Base-by-base conservation (phyloP, 306 rosid genomes). In the Neltuma alba region DNA sequence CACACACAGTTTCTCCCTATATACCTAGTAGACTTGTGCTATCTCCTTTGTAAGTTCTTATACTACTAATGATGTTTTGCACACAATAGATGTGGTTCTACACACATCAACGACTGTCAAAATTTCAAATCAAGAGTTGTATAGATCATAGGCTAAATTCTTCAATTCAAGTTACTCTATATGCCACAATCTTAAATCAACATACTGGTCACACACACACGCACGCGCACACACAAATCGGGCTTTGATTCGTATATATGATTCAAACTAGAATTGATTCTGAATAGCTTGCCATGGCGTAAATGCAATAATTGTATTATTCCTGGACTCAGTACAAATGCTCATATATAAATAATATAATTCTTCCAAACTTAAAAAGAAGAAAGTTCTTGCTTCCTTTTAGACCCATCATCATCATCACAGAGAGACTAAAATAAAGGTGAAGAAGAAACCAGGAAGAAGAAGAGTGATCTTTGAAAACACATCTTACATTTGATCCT, bases 281-380 rank as follows among this genome's bases (percentile, higher is more conserved):
- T 69, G 78, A 63, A 71, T 58, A 57, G 74, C 61, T 70, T 79
- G 73, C 83, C 30, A 36, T 75, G 82, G 84, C 57, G 45, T 65
- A 72, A 25, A 38, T 57, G 36, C 40, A 58, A n/a, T 58, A 58
- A n/a, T 58, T 57, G 36, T 65, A 25, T 41, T 65, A 25, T 41
- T 12, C 72, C 72, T 66, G 52, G 36, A 54, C 55, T 72, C 23
- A 18, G 30, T 21, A 10, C 12, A 21, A 82, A 67, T 74, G 73
- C 45, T 38, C 16, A 1, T 75, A 52, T n/a, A 52, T 18, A 52
- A 28, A 66, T n/a, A 36, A 36, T 66, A 36, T 20, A 3, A 28
- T 68, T 9, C 21, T 68, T 41, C 28, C 21, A 12, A 40, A 11
- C 28, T 8, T 10, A 1, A 68, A 68, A 41, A 68, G 41, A 13